Base-by-base conservation (phyloP, 2,329 filamentous ascomycete species). In the Aspergillus sp. region DNA sequence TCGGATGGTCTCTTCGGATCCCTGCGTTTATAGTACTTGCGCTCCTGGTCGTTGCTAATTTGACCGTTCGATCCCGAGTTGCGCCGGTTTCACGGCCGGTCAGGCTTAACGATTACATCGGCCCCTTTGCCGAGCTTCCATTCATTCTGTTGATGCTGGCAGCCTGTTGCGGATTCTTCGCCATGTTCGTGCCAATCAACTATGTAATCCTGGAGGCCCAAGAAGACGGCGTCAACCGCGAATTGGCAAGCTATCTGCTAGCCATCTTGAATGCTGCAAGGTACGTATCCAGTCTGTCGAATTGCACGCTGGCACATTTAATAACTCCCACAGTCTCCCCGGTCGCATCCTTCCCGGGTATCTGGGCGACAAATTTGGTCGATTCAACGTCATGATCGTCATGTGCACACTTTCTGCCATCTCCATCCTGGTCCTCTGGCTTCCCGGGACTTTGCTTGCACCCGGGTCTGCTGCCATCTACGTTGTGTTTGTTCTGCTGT, bases 401-500 rank as follows among this genome's bases (percentile, higher is more conserved):
- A 54, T 54, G 56, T 53, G 56, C 74, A 73, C 31, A 60, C 80
- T 24, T 16, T 76, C 81, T 1, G 73, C 71, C 3, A 76, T 85
- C 39, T 65, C 85, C 1, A 78, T 81, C 12, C 73, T 86, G 1
- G 81, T 77, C 24, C 69, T 88, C 1, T 83, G 85, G 84, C 73
- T 85, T 6, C 55, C 55, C 24, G 55, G 55, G 6, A 56, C 55
- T 6, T 14, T 56, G 22, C 6, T 80, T 80, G 2, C 80, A 72
- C 42, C 75, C 11, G 61, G 75, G 2, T 77, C 77, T 49, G 82
- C 85, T 4, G 81, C 82, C 0, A 80, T 83, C 4, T 84, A 88
- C 60, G 80, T 90, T 49, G 79, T 85, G 47, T 91, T 90, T 69
- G 81, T 83, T 16, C 77, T 82, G 26, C 73, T 90, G 6, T 91